These are phyloP conservation scores for Hyaloperonospora brassicae DNA, from an alignment of 352 stramenopile species.

Conservation along the genomic window DNA sequence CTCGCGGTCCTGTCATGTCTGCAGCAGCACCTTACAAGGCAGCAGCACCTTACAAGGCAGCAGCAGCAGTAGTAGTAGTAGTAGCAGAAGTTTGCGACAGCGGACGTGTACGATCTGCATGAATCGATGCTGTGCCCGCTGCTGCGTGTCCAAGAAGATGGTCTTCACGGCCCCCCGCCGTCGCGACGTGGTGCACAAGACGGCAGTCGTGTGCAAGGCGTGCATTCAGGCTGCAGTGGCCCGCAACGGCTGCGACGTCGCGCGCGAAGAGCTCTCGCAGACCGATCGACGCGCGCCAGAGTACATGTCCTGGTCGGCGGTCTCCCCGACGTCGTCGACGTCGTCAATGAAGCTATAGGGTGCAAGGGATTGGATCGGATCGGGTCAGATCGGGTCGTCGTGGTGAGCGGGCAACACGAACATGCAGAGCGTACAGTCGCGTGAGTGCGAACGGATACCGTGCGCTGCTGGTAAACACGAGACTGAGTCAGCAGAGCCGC, in stretches of 20 bases:
- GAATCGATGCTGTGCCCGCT: constrained; percentile 17
- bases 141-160: constrained; percentile 31
- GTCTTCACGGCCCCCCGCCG: constrained; percentile 18
- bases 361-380: background rate
- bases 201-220: constrained; percentile 19
- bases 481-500: too few relatives aligned
- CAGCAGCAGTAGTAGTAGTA: too few relatives aligned
- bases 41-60: constrained; percentile 1
- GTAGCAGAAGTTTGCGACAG: constrained; percentile 2
- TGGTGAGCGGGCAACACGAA: too few relatives aligned
- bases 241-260: constrained; percentile 21
- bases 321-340: constrained; percentile 16
- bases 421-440: too few relatives aligned
- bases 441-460: too few relatives aligned
- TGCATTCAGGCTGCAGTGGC: constrained; percentile 16
- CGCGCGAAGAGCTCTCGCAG: constrained; percentile 17
- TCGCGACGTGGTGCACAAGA: constrained; percentile 16
- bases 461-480: too few relatives aligned
- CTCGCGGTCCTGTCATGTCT: constrained; percentile 16
- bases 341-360: constrained; percentile 17
- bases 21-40: constrained; percentile 14
- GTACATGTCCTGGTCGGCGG: constrained; percentile 16
- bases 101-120: constrained; percentile 28
- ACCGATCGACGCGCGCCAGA: constrained; percentile 5
- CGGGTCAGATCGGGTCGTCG: too few relatives aligned